phyloP scores from a whole-genome alignment of 306 rosid species.

The Lathyrus tuberosus region DNA sequence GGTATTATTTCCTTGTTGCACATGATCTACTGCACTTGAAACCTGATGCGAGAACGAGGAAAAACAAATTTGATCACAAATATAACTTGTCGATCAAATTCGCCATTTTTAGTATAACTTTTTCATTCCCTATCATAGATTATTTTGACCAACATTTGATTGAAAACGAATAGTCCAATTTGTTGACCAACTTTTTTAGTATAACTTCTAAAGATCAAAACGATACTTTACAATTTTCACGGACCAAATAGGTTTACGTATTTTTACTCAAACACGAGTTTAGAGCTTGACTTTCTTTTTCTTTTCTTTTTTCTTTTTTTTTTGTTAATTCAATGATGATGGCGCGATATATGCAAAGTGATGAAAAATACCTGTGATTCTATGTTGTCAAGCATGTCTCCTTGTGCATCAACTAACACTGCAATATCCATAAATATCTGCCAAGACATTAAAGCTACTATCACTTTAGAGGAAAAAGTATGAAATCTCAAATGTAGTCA shows the following conservation, averaged over 20 bases:
- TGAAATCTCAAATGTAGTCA: neutral
- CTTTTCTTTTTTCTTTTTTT: too few relatives aligned
- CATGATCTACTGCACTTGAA: constrained; percentile 91
- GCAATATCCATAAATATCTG: constrained; percentile 96
- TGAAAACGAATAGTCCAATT: too few relatives aligned
- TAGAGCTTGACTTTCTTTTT: neutral
- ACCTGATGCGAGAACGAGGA: constrained; percentile 48
- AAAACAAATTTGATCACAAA: neutral
- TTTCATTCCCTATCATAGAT: neutral
- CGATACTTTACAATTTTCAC: neutral
- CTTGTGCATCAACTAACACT: constrained; percentile 89
- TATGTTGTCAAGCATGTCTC: constrained; percentile 88
- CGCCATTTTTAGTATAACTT: neutral
- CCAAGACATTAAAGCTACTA: constrained; percentile 23
- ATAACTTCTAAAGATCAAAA: neutral
- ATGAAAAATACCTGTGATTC: constrained; percentile 73
- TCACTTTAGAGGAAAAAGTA: neutral
- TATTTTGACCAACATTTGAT: neutral
- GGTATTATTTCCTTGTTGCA: constrained; percentile 79
- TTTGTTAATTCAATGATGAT: neutral
- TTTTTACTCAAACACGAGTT: neutral
- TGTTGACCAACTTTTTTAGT: too few relatives aligned
- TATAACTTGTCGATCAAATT: constrained; percentile 23
- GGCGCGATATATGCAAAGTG: neutral
- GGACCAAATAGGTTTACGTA: neutral